phyloP scores from a whole-genome alignment of 2,329 filamentous ascomycete species.

The Colletotrichum melonis region DNA sequence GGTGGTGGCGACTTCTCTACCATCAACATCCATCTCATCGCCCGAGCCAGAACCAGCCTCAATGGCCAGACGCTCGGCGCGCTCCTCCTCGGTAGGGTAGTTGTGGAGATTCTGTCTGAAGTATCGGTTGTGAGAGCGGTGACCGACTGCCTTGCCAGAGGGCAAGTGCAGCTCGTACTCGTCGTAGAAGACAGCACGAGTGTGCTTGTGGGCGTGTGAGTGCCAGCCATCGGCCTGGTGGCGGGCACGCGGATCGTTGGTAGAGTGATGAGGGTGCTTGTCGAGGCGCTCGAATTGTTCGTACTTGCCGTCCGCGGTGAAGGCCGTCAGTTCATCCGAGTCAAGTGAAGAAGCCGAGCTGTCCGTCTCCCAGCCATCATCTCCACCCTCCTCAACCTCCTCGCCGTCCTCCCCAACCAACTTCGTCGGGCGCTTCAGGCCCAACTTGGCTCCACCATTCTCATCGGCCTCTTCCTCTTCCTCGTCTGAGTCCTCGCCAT shows the following conservation, averaged over 20 bases:
- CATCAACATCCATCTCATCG: slow-evolving; percentile 49
- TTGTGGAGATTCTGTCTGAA: slow-evolving; percentile 92
- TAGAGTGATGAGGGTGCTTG: slow-evolving; percentile 81
- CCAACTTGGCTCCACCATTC: slow-evolving; percentile 76
- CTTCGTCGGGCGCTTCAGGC: slow-evolving; percentile 67
- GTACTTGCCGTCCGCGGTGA: slow-evolving; percentile 79
- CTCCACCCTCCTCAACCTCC: slow-evolving; percentile 64
- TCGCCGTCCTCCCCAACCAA: slow-evolving; percentile 62
- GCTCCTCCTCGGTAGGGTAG: slow-evolving; percentile 83
- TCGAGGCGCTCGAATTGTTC: slow-evolving; percentile 79
- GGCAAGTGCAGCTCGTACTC: slow-evolving; percentile 96
- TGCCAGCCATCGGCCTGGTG: slow-evolving; percentile 83
- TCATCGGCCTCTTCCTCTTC: slow-evolving; percentile 62
- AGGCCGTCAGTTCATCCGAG: slow-evolving; percentile 83
- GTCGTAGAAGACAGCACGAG: slow-evolving; percentile 85
- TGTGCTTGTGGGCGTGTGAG: slow-evolving; percentile 82
- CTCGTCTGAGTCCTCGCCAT: slow-evolving; percentile 75
- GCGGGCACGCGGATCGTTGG: slow-evolving; percentile 76
- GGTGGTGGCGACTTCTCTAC: slow-evolving; percentile 48
- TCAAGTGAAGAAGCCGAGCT: slow-evolving; percentile 89
- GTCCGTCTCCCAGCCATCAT: slow-evolving; percentile 96
- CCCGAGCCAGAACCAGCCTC: slow-evolving; percentile 51
- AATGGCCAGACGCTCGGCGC: slow-evolving; percentile 74
- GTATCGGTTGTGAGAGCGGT: slow-evolving; percentile 88
- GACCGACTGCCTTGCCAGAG: slow-evolving; percentile 88